A percentile compares a stretch with the other conserved stretches of the same genome.
phyloP scores from a whole-genome alignment of 78 protist species.

The Andalucia godoyi region DNA sequence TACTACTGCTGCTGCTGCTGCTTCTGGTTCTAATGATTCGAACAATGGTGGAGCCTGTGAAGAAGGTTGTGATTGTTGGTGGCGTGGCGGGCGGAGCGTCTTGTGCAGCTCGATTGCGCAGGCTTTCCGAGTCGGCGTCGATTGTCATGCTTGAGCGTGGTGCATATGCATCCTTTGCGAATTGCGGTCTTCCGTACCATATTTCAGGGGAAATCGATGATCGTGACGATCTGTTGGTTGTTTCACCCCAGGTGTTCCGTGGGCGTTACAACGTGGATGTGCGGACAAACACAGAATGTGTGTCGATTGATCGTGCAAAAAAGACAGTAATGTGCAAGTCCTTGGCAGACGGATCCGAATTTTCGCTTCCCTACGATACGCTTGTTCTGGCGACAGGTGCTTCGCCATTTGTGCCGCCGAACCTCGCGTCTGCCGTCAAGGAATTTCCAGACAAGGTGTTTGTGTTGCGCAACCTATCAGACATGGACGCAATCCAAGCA shows the following conservation, averaged over 20 bases:
- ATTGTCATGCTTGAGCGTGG: conserved; percentile 29
- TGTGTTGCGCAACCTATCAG: conserved; percentile 16
- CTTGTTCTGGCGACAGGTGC: conserved; percentile 49
- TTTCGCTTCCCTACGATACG: conserved; percentile 11
- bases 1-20: no score
- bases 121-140: neutral
- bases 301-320: neutral
- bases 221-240: neutral
- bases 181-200: conserved; percentile 46
- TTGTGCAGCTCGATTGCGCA: conserved; percentile 20
- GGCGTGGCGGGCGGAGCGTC: conserved; percentile 56
- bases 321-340: conserved; percentile 11
- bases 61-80: conserved; percentile 29
- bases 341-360: neutral
- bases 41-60: no score
- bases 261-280: conserved; percentile 12
- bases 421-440: conserved; percentile 8
- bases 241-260: neutral
- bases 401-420: conserved; percentile 31
- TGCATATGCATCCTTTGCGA: conserved; percentile 16
- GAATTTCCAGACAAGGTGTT: neutral
- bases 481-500: conserved; percentile 6
- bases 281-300: neutral
- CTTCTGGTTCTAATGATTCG: no score
- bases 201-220: conserved; percentile 16